Percentiles rank a stretch among this genome's conserved stretches.
Conservation (phyloP, 257 asterid genomes). For the Verbena officinalis region DNA sequence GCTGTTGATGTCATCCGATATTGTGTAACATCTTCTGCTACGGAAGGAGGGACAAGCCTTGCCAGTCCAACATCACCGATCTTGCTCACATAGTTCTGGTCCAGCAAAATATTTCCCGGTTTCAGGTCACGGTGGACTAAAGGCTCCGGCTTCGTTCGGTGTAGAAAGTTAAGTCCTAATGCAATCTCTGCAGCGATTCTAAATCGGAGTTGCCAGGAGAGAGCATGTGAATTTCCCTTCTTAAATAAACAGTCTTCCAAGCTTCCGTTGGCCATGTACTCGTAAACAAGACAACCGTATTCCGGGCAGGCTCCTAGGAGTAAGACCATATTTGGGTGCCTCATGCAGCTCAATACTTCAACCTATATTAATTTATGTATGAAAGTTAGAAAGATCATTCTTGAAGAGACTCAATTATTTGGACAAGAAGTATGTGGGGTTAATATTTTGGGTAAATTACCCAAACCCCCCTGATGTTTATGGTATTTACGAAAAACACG, state of each 20-base stretch:
- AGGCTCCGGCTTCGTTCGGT: constrained; percentile 92
- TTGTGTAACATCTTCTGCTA: constrained; percentile 73
- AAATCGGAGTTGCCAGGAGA: constrained; percentile 83
- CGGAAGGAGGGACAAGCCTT: constrained; percentile 71
- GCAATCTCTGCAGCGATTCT: constrained; percentile 82
- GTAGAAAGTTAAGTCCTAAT: constrained; percentile 79
- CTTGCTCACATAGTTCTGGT: constrained; percentile 81
- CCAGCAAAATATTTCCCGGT: constrained; percentile 79
- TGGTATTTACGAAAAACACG: no score
- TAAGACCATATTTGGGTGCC: constrained; percentile 88
- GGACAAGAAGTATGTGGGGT: no score
- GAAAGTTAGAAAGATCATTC: background rate
- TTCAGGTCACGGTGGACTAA: constrained; percentile 91
- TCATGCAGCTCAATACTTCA: constrained; percentile 79
- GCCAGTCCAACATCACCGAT: constrained; percentile 88
- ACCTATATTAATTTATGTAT: constrained; percentile 44
- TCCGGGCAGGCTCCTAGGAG: constrained; percentile 95
- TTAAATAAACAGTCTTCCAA: constrained; percentile 73
- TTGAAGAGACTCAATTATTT: background rate
- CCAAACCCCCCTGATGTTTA: no score
- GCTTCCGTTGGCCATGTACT: constrained; percentile 83
- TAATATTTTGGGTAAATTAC: no score
- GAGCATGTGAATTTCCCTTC: constrained; percentile 47
- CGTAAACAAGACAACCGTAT: constrained; percentile 84
- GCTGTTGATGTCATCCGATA: constrained; percentile 87